A percentile compares a stretch with the other conserved stretches of the same genome.
Conservation (phyloP, 495 filamentous ascomycete species). For the Talaromyces nanjingensis region DNA sequence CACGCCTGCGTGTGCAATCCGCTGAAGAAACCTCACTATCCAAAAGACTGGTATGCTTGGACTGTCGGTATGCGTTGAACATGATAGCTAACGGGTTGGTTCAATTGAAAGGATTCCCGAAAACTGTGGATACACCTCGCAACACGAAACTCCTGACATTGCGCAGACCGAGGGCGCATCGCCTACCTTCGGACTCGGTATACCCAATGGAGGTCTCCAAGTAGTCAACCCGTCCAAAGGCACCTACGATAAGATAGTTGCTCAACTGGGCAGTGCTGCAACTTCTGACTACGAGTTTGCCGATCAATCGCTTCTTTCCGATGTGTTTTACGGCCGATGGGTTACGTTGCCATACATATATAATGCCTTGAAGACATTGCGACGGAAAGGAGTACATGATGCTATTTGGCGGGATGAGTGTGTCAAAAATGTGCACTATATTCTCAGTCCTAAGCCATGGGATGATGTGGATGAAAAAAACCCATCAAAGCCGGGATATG, state of each 20-base stretch:
- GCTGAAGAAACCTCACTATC: slow-evolving; percentile 67
- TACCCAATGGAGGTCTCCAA: slow-evolving; percentile 67
- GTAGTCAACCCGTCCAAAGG: slow-evolving; percentile 58
- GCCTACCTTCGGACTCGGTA: slow-evolving; percentile 48
- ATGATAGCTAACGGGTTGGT: not conserved
- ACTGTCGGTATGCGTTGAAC: not conserved
- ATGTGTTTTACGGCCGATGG: slow-evolving; percentile 62
- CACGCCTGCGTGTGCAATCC: slow-evolving; percentile 85
- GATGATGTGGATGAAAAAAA: slow-evolving; percentile 41
- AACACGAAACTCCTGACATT: slow-evolving; percentile 49
- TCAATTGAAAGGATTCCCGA: slow-evolving; percentile 43
- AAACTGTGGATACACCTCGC: slow-evolving; percentile 70
- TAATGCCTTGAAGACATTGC: slow-evolving; percentile 75
- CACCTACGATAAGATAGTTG: slow-evolving; percentile 49
- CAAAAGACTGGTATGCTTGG: slow-evolving; percentile 52
- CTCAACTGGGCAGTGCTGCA: slow-evolving; percentile 24
- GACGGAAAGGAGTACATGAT: slow-evolving; percentile 59
- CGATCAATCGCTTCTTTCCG: slow-evolving; percentile 66
- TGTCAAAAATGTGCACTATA: slow-evolving; percentile 77
- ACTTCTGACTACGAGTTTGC: slow-evolving; percentile 59
- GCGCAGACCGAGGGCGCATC: slow-evolving; percentile 52
- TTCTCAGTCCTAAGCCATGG: slow-evolving; percentile 79
- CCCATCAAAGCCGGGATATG: slow-evolving; percentile 12
- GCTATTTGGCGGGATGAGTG: slow-evolving; percentile 67
- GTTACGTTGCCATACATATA: slow-evolving; percentile 69